Conservation (phyloP, 2,329 filamentous ascomycete genomes). For the Colletotrichum cereale region DNA sequence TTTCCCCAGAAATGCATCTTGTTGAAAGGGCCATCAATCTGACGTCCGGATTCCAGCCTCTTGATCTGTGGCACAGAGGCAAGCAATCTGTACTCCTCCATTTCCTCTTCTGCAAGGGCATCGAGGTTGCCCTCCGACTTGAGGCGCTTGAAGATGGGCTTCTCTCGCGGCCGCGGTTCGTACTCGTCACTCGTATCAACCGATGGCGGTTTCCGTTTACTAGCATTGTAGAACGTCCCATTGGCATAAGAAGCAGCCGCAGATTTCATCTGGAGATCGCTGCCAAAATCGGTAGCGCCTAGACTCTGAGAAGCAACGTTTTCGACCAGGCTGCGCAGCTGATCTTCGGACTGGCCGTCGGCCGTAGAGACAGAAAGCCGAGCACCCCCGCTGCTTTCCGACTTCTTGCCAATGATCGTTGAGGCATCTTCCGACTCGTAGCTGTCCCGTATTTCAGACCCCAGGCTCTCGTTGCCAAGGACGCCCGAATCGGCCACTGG, state of each 20-base stretch:
- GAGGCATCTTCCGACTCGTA: conserved; percentile 59
- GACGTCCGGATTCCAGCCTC: conserved; percentile 64
- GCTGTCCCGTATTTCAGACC: conserved; percentile 59
- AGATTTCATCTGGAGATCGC: conserved; percentile 44
- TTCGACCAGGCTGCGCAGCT: conserved; percentile 64
- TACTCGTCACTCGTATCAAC: conserved; percentile 66
- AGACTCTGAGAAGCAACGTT: conserved; percentile 69
- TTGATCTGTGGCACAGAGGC: conserved; percentile 63
- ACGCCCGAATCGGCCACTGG: conserved; percentile 49
- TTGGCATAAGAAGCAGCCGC: conserved; percentile 40
- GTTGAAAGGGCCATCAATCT: conserved; percentile 68
- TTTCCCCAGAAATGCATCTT: conserved; percentile 71
- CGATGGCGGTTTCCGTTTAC: conserved; percentile 67
- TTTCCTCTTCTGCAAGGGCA: conserved; percentile 48
- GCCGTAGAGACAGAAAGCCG: conserved; percentile 44
- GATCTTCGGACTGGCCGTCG: conserved; percentile 59
- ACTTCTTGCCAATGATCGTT: conserved; percentile 30
- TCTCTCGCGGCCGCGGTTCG: conserved; percentile 49
- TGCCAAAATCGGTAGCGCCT: conserved; percentile 61
- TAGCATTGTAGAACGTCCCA: conserved; percentile 58
- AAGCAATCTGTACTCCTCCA: conserved; percentile 61
- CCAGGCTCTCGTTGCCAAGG: conserved; percentile 51
- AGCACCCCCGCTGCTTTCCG: conserved; percentile 18
- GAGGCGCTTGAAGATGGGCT: conserved; percentile 67
- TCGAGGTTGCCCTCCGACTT: conserved; percentile 63